phyloP scores from a whole-genome alignment of 768 basidiomycete species.

The Boletellus ananas region DNA sequence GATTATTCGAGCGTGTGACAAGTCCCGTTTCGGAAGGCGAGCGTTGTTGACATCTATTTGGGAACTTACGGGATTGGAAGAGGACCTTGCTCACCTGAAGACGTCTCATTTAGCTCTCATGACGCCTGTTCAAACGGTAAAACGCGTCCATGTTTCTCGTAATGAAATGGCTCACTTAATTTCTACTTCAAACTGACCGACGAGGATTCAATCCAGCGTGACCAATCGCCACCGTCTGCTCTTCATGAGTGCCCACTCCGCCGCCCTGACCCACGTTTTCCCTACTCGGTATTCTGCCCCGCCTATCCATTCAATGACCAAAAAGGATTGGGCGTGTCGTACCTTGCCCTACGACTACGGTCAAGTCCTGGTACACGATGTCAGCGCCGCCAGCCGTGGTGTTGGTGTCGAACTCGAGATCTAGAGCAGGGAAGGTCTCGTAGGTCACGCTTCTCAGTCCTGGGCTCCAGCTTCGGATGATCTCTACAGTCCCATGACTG shows the following conservation, averaged over 20 bases:
- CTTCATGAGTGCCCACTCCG: slow-evolving; percentile 4
- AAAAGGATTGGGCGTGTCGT: not conserved
- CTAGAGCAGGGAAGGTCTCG: not conserved
- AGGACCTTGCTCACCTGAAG: too few species aligned
- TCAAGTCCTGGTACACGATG: slow-evolving; percentile 9
- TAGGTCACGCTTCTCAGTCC: not conserved
- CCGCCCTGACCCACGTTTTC: not conserved
- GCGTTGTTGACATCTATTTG: too few species aligned
- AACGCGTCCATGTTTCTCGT: too few species aligned
- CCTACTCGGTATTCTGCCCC: slow-evolving; percentile 14
- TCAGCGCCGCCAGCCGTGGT: not conserved
- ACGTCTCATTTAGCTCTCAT: too few species aligned
- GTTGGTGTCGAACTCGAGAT: not conserved
- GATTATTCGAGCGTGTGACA: too few species aligned
- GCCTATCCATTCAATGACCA: slow-evolving; percentile 15
- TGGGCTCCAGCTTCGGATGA: not conserved
- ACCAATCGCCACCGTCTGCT: slow-evolving; percentile 13
- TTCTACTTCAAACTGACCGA: too few species aligned
- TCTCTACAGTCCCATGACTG: slow-evolving; percentile 3
- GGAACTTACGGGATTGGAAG: too few species aligned
- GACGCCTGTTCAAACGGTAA: too few species aligned
- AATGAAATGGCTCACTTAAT: too few species aligned
- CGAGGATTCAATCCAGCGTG: slow-evolving; percentile 2
- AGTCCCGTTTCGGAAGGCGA: too few species aligned
- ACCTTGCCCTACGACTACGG: slow-evolving; percentile 4